Percentiles rank a stretch among this genome's conserved stretches.
Evolutionary conservation across 2,329 filamentous ascomycete species (phyloP).

Genomic region (Microsporum canis): DNA sequence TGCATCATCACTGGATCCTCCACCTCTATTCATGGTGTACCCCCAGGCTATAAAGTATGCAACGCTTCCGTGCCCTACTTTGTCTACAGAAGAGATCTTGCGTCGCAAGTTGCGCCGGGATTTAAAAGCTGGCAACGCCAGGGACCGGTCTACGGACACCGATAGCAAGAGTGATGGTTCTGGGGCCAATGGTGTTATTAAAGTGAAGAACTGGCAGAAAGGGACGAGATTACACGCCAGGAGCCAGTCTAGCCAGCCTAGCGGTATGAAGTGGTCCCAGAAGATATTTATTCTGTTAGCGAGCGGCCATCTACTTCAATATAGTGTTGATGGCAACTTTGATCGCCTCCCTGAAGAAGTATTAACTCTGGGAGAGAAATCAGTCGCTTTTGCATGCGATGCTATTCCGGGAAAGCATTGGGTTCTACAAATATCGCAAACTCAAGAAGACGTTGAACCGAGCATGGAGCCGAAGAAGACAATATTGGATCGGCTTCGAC

Average conservation of each 20-base stretch:
- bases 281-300: conserved; percentile 38
- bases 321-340: conserved; percentile 33
- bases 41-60: conserved; percentile 70
- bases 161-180: conserved; percentile 14
- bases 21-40: conserved; percentile 77
- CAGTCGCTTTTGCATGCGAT: conserved; percentile 40
- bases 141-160: conserved; percentile 14
- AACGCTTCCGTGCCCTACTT: conserved; percentile 53
- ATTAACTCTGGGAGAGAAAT: conserved; percentile 34
- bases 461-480: conserved; percentile 24
- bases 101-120: conserved; percentile 38
- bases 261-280: conserved; percentile 31
- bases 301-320: conserved; percentile 37
- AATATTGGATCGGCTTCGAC: conserved; percentile 31
- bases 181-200: conserved; percentile 13
- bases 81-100: conserved; percentile 58
- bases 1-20: conserved; percentile 49
- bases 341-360: conserved; percentile 39
- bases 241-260: conserved; percentile 27
- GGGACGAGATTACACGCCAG: conserved; percentile 26
- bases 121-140: conserved; percentile 1
- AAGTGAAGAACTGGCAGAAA: conserved; percentile 27
- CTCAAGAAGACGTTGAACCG: conserved; percentile 19
- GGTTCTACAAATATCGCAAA: conserved; percentile 38
- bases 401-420: conserved; percentile 40